Evolutionary conservation across 2,329 filamentous ascomycete genomes (phyloP).

Genomic region (Fusarium transvaalense): DNA sequence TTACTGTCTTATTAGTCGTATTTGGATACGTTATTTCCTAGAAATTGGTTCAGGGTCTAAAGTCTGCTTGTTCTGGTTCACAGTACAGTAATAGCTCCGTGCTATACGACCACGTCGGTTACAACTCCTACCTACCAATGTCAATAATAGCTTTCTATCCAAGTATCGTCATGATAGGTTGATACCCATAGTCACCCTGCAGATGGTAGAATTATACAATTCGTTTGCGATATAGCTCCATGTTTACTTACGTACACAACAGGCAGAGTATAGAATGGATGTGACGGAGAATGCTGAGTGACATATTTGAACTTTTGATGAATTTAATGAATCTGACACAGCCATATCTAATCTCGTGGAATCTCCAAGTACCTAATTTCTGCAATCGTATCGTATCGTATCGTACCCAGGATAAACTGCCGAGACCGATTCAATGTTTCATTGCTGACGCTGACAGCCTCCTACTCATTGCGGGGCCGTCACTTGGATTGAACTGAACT

Average conservation of each 20-base stretch:
- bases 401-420: constrained; percentile 2
- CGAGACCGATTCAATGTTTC: constrained; percentile 8
- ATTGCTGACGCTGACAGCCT: constrained; percentile 18
- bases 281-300: neutral
- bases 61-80: neutral
- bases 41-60: neutral
- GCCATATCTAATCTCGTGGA: no score
- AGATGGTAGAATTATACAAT: no score
- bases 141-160: no score
- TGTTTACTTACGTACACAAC: neutral
- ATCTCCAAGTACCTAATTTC: neutral
- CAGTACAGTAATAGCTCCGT: no score
- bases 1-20: neutral
- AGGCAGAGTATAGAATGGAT: neutral
- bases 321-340: neutral
- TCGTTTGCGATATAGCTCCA: no score
- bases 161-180: no score
- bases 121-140: neutral
- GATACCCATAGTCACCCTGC: no score
- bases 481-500: constrained; percentile 14
- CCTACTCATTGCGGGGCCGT: constrained; percentile 23
- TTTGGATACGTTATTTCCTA: neutral
- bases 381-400: neutral
- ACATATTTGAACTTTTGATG: neutral
- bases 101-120: no score